phyloP scores from a whole-genome alignment of 495 filamentous ascomycete genomes.

The Talaromyces ruber region DNA sequence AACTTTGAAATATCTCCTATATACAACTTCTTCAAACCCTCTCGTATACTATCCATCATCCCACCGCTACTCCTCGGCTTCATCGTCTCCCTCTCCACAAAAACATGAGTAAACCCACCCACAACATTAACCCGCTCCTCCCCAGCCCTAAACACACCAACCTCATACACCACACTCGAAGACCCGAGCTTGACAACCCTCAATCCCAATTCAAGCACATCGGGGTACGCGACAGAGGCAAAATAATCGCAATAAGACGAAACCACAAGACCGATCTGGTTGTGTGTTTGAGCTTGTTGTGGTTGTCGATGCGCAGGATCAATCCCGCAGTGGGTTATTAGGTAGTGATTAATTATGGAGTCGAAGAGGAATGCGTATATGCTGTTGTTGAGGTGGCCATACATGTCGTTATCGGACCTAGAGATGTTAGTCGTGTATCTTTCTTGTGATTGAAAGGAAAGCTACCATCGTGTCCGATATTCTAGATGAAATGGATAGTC shows the following conservation, averaged over 20 bases:
- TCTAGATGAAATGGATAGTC: conserved; percentile 77
- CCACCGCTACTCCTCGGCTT: conserved; percentile 43
- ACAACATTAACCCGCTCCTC: conserved; percentile 73
- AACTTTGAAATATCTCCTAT: conserved; percentile 8
- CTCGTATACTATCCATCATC: conserved; percentile 36
- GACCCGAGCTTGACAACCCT: conserved; percentile 76
- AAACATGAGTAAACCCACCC: conserved; percentile 83
- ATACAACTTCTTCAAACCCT: conserved; percentile 40
- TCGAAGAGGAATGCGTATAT: conserved; percentile 79
- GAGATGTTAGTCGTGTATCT: background rate
- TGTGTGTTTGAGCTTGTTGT: background rate
- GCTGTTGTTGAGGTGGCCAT: conserved; percentile 78
- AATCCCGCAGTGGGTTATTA: conserved; percentile 71
- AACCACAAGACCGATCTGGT: conserved; percentile 73
- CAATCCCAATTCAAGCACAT: conserved; percentile 70
- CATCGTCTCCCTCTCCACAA: conserved; percentile 65
- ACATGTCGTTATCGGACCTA: conserved; percentile 96
- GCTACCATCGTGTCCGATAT: conserved; percentile 82
- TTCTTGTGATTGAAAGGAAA: background rate
- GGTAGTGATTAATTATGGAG: conserved; percentile 82
- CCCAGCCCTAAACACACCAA: conserved; percentile 75
- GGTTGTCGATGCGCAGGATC: conserved; percentile 53
- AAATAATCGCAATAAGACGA: conserved; percentile 81
- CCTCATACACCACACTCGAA: conserved; percentile 87
- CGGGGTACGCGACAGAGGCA: conserved; percentile 72